phyloP scores from a whole-genome alignment of 139 green algal genomes.

The Trebouxia sp. region DNA sequence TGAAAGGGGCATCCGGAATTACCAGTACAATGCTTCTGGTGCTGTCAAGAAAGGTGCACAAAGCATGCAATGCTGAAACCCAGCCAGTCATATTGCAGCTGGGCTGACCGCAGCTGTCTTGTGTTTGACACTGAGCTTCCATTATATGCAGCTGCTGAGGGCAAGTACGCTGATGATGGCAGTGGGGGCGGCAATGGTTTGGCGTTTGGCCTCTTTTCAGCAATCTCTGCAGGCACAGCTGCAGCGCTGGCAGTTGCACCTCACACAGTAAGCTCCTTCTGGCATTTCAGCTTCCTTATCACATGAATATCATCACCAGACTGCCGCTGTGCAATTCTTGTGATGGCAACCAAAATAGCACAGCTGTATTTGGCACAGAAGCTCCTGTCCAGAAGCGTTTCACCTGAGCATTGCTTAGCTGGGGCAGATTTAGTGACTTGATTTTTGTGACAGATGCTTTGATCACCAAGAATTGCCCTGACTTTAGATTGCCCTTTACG shows the following conservation, averaged over 20 bases:
- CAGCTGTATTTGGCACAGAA: no score
- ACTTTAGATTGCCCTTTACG: no score
- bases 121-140: not conserved
- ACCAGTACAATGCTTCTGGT: not conserved
- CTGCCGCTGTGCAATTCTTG: no score
- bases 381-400: no score
- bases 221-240: not conserved
- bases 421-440: no score
- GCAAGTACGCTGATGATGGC: constrained; percentile 5
- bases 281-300: not conserved
- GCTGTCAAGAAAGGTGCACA: constrained; percentile 8
- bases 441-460: no score
- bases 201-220: not conserved
- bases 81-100: no score
- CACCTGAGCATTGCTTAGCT: no score
- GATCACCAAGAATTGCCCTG: no score
- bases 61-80: not conserved
- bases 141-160: not conserved
- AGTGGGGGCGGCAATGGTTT: constrained; percentile 10
- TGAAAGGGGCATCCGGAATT: constrained; percentile 1
- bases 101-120: no score
- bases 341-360: no score
- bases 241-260: not conserved
- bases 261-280: constrained; percentile 1
- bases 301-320: no score